Base-by-base conservation (phyloP, 192 early-diverging fungal genomes). In the Backusella australiensis region DNA sequence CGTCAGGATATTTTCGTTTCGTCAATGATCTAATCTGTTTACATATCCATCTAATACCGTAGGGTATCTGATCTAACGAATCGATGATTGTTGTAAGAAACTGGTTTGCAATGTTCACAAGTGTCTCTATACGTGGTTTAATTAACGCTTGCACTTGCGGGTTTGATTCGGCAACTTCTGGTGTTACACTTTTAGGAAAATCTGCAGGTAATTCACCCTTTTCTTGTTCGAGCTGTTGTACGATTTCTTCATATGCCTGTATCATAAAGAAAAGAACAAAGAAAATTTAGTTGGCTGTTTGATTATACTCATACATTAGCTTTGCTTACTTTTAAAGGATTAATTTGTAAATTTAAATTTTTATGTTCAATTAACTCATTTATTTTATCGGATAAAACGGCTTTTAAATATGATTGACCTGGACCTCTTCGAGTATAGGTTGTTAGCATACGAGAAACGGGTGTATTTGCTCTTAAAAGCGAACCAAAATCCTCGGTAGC, bases 391-490 rank as follows among this genome's bases (percentile, higher is more conserved):
- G 94, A 93, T 41, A 94, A 82, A 41, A 95, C 92, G 34, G 91
- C 89, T 82, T 95, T 96, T 74, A 97, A 84, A 74, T 98, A 98
- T 29, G 93, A 90, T 83, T 96, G 94, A 34, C 96, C 96, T 11
- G 94, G 93, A 14, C 94, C 94, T 42, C 96, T 92, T 67, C 95
- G 89, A 0, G 95, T 96, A 80, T 98, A 98, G 0, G 95, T 95
- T 52, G 96, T 97, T 93, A 98, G 95, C 95, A 97, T 97, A 29
- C 97, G 92, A n/a, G 96, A 97, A 12, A 97, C 94, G 0, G 97
- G 95, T 17, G 96, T 97, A 86, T 98, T 98, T 74, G 96, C 95
- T 34, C 97, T 92, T 75, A 98, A 84, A 23, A 98, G 81, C 17
- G 91, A 94, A 42, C 90, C 92, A 71, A 96, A 97, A 76, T 97